Conservation (phyloP, 2,329 filamentous ascomycete species). For the Calonectria pauciramosa region DNA sequence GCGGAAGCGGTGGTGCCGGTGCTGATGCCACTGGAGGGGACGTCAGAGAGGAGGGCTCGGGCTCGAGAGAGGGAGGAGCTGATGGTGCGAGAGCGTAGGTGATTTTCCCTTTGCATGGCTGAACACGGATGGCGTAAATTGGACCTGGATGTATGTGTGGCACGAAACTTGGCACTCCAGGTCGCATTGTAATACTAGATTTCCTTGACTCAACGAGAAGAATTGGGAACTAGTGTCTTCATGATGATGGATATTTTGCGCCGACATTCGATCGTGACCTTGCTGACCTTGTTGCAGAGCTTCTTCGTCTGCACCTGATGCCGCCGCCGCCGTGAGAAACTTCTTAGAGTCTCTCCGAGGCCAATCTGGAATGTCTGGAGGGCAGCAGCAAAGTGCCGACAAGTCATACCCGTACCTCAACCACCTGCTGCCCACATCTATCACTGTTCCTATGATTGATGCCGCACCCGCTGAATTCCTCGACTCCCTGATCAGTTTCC, state of each 20-base stretch:
- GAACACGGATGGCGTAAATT: constrained; percentile 40
- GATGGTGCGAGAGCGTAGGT: constrained; percentile 99
- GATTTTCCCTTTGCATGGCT: constrained; percentile 49
- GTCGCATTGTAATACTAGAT: constrained; percentile 51
- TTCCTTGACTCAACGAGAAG: constrained; percentile 46
- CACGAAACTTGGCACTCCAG: constrained; percentile 40
- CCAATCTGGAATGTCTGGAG: constrained; percentile 57
- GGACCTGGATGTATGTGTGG: constrained; percentile 36
- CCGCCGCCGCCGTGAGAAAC: constrained; percentile 85
- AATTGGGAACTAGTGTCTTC: constrained; percentile 46
- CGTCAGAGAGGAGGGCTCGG: constrained; percentile 89
- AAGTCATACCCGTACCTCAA: constrained; percentile 85
- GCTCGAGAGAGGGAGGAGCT: constrained; percentile 90
- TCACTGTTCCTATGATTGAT: constrained; percentile 83
- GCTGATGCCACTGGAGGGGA: constrained; percentile 92
- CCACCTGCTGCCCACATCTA: constrained; percentile 84
- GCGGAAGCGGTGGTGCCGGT: constrained; percentile 82
- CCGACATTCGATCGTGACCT: constrained; percentile 41
- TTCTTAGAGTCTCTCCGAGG: constrained; percentile 87
- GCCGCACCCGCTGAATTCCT: constrained; percentile 74
- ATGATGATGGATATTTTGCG: constrained; percentile 40
- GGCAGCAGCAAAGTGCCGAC: constrained; percentile 54
- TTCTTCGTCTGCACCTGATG: constrained; percentile 73
- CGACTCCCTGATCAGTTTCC: constrained; percentile 80
- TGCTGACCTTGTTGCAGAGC: constrained; percentile 69